These are phyloP conservation scores for Phalaenopsis aphrodite DNA, from an alignment of 106 monocot genomes.

Conservation along the genomic window DNA sequence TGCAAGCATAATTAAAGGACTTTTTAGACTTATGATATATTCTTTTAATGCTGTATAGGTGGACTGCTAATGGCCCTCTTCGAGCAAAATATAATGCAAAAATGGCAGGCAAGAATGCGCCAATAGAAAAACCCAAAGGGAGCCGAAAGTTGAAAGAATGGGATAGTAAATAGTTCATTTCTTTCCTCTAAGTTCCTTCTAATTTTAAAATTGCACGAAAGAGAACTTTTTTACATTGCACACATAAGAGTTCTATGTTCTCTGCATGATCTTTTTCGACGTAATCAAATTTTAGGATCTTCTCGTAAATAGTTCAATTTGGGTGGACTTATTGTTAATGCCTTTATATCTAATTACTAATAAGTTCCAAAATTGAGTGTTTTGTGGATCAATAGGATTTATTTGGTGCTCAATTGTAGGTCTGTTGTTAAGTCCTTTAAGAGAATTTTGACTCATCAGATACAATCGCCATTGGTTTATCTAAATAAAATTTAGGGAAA, in stretches of 20 bases:
- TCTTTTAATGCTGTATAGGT: slow-evolving; percentile 37
- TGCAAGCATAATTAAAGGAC: background rate
- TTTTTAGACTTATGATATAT: background rate
- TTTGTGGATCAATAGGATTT: background rate
- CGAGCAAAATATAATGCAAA: slow-evolving; percentile 60
- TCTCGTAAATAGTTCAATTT: background rate
- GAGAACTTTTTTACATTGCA: background rate
- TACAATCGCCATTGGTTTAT: too few relatives aligned
- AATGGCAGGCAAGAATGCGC: slow-evolving; percentile 62
- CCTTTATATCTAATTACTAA: background rate
- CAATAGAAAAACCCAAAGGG: slow-evolving; percentile 72
- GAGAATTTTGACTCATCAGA: too few relatives aligned
- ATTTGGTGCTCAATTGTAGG: background rate
- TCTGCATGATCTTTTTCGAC: background rate
- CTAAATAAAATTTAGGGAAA: too few relatives aligned
- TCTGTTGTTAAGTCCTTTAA: background rate
- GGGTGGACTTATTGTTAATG: background rate
- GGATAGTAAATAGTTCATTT: slow-evolving; percentile 25
- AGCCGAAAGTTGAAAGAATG: slow-evolving; percentile 79
- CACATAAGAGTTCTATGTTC: slow-evolving; percentile 1
- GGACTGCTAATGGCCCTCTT: slow-evolving; percentile 80
- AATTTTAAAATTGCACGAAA: background rate
- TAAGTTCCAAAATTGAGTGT: background rate
- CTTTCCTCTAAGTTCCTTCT: background rate
- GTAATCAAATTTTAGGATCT: background rate